Conservation (phyloP, 2,329 filamentous ascomycete species). For the Apiospora saccharicola region DNA sequence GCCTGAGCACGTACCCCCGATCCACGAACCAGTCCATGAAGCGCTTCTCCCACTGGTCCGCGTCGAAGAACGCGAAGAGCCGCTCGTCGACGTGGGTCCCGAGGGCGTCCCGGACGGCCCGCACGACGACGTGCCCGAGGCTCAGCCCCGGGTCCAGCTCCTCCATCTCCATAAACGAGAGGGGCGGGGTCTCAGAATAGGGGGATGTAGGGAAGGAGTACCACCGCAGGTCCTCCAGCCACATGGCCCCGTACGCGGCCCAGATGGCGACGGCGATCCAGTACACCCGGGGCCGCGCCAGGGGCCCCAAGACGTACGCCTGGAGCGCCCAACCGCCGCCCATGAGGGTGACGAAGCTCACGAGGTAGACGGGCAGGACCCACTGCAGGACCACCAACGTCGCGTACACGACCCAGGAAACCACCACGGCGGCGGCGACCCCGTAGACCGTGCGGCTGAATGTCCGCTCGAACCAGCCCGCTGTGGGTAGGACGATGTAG, state of each 20-base stretch:
- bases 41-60: not conserved
- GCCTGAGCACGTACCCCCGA: not conserved
- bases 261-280: not conserved
- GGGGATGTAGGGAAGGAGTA: not conserved
- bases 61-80: not conserved
- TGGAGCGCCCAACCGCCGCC: not conserved
- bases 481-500: not conserved
- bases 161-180: not conserved
- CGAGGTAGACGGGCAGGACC: not conserved
- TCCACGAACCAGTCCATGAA: constrained; percentile 16
- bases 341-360: not conserved
- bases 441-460: not conserved
- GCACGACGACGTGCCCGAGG: not conserved
- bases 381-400: not conserved
- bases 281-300: not conserved
- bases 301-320: not conserved
- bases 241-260: not conserved
- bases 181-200: not conserved
- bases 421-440: not conserved
- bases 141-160: not conserved
- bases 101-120: not conserved
- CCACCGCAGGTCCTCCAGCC: not conserved
- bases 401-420: not conserved
- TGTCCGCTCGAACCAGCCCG: not conserved
- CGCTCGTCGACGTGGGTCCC: not conserved